phyloP scores from a whole-genome alignment of 306 rosid genomes.

The Prunus mume region DNA sequence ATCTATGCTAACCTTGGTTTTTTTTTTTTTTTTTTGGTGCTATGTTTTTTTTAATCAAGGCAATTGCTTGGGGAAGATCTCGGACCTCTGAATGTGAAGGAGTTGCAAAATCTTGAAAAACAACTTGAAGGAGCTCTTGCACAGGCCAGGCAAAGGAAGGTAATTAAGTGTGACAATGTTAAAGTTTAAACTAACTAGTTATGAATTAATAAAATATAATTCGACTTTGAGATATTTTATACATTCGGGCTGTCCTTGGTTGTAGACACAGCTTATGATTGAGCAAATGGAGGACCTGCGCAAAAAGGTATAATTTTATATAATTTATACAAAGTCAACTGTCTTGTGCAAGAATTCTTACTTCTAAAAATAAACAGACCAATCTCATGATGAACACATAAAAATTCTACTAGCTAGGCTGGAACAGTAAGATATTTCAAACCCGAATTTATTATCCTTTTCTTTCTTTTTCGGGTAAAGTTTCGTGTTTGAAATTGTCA shows the following conservation, averaged over 20 bases:
- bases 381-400: no score
- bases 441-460: neutral
- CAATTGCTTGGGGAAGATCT: constrained; percentile 98
- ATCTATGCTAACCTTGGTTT: neutral
- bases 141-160: constrained; percentile 89
- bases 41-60: constrained; percentile 33
- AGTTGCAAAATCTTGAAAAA: constrained; percentile 82
- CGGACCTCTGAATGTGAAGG: constrained; percentile 81
- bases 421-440: neutral
- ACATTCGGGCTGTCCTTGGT: neutral
- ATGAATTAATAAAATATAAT: no score
- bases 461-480: neutral
- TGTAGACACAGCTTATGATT: constrained; percentile 75
- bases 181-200: no score
- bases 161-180: neutral
- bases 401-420: no score
- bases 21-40: neutral
- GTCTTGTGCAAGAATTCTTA: neutral
- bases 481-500: neutral
- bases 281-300: constrained; percentile 88
- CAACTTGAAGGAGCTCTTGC: constrained; percentile 88
- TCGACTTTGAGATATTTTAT: no score
- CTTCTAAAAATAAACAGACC: no score
- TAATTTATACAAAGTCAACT: neutral
- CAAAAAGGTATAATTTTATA: constrained; percentile 40